Evolutionary conservation across 78 protist species (phyloP), one percentile per base, ranked within the genome.

Genomic region (Neovahlkampfia damariscottae): DNA sequence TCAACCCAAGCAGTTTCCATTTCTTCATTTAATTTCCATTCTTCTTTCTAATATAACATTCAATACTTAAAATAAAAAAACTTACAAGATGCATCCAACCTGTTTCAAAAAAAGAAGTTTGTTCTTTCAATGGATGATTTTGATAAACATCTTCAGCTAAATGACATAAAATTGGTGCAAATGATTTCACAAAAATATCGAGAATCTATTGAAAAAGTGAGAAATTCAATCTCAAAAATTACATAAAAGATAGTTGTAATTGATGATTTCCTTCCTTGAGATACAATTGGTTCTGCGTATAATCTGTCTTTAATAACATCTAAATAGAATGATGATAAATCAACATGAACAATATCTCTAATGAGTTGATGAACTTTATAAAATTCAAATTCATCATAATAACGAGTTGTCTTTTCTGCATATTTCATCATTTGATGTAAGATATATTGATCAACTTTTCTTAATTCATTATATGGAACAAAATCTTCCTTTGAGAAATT

Each of bases 271-370:
- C 91, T 78, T 30, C 29, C 2, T 1, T 8, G 34, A 77, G 71
- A 66, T 38, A 74, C 70, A 41, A 78, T 36, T 28, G 77, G 69
- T 28, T 87, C 71, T 10, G 76, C 89, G 81, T 90, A 90, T 10
- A 90, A 82, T 32, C 86, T 50, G 68, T 86, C 91, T 70, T 91
- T 90, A 75, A 79, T 37, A 2, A 79, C 8, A 67, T 90, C 91
- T 29, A 91, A 87, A 77, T 91, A 91, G 66, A 90, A 91, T 39
- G 81, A 8, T 37, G 95, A 91, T 1, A 88, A 82, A 38, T 90
- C 90, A 28, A 70, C 66, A 0, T 38, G 1, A 34, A 30, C 67
- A 41, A 85, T 86, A 29, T 38, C 38, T 19, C 70, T 9, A 0
- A 86, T 5, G 9, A 40, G 82, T 1, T 10, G 27, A 9, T 27